Conservation (phyloP, 2,329 filamentous ascomycete genomes). For the Epichloe uncinata region DNA sequence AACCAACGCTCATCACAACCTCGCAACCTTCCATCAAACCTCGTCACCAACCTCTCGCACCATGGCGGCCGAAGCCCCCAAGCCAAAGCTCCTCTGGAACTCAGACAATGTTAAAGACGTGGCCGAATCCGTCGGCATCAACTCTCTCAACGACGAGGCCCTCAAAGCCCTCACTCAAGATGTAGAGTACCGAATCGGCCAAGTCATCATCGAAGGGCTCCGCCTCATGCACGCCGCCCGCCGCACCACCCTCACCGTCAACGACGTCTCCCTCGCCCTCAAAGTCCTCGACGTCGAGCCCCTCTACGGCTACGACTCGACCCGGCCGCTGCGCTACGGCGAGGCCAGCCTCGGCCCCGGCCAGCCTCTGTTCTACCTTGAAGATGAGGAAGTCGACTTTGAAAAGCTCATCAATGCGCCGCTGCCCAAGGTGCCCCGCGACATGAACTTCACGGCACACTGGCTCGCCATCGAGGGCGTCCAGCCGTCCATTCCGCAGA, state of each 20-base stretch:
- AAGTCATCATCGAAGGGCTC: constrained; percentile 85
- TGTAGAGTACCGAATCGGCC: constrained; percentile 86
- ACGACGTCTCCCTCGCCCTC: constrained; percentile 79
- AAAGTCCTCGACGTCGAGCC: constrained; percentile 85
- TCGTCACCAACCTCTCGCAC: not conserved
- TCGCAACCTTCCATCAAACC: not conserved
- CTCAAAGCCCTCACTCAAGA: constrained; percentile 81
- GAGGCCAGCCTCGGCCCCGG: constrained; percentile 89
- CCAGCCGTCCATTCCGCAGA: constrained; percentile 91
- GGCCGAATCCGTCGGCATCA: constrained; percentile 87
- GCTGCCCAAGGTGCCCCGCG: constrained; percentile 83
- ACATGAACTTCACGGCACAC: constrained; percentile 81
- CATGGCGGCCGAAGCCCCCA: constrained; percentile 29
- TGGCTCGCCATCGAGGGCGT: constrained; percentile 98
- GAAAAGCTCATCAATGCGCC: constrained; percentile 97
- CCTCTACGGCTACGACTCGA: constrained; percentile 93
- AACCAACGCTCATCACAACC: not conserved
- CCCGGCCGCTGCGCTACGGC: constrained; percentile 75
- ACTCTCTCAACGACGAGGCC: constrained; percentile 69
- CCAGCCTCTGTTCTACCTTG: constrained; percentile 91
- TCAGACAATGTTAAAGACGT: constrained; percentile 92
- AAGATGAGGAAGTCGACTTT: constrained; percentile 97
- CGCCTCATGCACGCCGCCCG: constrained; percentile 92
- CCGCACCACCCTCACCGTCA: constrained; percentile 74
- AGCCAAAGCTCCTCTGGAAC: constrained; percentile 68